Conservation (phyloP, 75 land plant genomes). For the Sequoia sempervirens region DNA sequence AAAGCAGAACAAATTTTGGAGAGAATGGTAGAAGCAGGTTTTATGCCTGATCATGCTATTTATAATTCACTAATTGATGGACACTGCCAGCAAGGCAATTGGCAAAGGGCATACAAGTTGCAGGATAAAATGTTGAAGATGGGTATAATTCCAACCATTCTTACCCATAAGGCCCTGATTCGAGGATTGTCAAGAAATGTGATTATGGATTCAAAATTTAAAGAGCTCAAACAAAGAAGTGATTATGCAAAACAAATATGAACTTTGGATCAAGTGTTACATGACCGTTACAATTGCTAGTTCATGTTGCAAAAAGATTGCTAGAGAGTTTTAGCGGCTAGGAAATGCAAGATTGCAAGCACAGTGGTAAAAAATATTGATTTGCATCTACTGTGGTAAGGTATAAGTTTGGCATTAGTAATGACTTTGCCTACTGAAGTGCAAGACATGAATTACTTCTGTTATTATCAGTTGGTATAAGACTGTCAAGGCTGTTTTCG, state of each 20-base stretch:
- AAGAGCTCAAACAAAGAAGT: not conserved
- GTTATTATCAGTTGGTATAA: not conserved
- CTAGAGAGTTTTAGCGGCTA: not conserved
- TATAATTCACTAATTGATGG: conserved; percentile 29
- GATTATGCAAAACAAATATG: not conserved
- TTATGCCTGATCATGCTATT: conserved; percentile 28
- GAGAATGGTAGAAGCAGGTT: conserved; percentile 27
- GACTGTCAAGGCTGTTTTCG: not conserved
- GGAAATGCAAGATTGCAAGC: not conserved
- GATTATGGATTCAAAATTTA: not conserved
- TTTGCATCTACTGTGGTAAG: not conserved
- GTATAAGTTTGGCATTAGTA: not conserved
- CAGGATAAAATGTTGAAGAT: conserved; percentile 46
- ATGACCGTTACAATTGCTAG: not conserved
- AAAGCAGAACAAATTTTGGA: conserved; percentile 39
- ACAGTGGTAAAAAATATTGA: not conserved
- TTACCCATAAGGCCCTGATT: conserved; percentile 36
- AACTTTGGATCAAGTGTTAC: not conserved
- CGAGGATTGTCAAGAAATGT: conserved; percentile 27
- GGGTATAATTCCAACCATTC: conserved; percentile 42
- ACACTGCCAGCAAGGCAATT: conserved; percentile 31
- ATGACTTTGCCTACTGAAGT: not conserved
- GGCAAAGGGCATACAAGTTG: conserved; percentile 33
- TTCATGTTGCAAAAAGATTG: not conserved
- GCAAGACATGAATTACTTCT: not conserved